Evolutionary conservation across 768 basidiomycete species (phyloP), one percentile per base, ranked within the genome.

Genomic region (Macrolepiota albuminosa): DNA sequence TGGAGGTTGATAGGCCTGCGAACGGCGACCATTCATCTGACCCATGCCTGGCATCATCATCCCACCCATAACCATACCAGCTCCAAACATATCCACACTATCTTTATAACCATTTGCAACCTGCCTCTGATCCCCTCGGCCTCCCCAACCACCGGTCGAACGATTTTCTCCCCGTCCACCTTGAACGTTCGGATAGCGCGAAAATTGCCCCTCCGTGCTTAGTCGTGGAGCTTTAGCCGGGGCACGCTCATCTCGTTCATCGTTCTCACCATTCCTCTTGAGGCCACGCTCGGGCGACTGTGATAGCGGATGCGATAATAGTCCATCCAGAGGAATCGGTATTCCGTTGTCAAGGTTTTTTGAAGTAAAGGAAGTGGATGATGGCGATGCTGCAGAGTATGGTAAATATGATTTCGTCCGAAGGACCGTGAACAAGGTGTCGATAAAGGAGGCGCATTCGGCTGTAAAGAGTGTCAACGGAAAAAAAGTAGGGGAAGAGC

Each of bases 341-440:
- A 92, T 92, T 65, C 92, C 91, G 34, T 74, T 77, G 69, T 89
- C 87, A 16, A 75, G 61, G 24, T 75, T 66, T 67, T 77, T 78
- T 31, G 78, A 14, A 71, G 73, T 11, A 72, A 72, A 56, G 71
- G 72, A 73, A 14, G 82, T 71, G 24, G 81, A 74, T 45, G 81
- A 75, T 26, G 74, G 65, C 0, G 77, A 66, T 34, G 70, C 66
- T 13, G 76, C 69, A 51, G 78, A 75, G 67, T 93, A 91, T 3
- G 91, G 91, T 52, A 94, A 75, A 71, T 91, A 94, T 3, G 92
- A 91, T 76, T 91, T 91, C 57, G 90, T 88, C 66, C 91, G 81
- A 48, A 97, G 83, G 42, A 89, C 87, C 51, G 84, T 85, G 74
- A 97, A 95, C 65, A 97, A 82, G 16, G 86, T 87, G 68, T 93